Evolutionary conservation across 2,329 filamentous ascomycete genomes (phyloP).

Genomic region (Epichloe scottii): DNA sequence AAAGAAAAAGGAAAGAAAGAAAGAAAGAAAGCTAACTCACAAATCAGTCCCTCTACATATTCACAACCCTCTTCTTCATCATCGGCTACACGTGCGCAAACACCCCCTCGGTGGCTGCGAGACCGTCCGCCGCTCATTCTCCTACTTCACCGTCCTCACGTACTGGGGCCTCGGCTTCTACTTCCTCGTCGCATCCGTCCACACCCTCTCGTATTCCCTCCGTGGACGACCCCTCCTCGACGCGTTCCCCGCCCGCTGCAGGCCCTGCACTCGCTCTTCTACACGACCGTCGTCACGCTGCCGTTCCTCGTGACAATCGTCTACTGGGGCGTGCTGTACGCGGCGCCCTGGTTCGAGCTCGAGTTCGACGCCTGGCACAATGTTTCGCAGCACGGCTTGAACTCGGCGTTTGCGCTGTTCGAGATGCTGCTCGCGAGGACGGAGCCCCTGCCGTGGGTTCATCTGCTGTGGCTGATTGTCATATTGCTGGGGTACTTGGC

Average conservation of each 20-base stretch:
- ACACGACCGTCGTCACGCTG: conserved; percentile 48
- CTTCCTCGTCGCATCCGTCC: conserved; percentile 51
- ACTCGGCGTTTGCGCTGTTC: conserved; percentile 60
- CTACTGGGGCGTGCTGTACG: conserved; percentile 54
- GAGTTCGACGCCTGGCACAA: conserved; percentile 50
- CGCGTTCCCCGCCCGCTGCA: conserved; percentile 49
- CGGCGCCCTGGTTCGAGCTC: conserved; percentile 34
- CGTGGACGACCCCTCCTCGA: conserved; percentile 42
- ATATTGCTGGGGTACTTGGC: conserved; percentile 60
- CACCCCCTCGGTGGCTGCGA: conserved; percentile 28
- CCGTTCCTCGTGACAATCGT: conserved; percentile 60
- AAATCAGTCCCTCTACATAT: conserved; percentile 49
- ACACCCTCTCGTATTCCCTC: conserved; percentile 55
- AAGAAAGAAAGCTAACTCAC: not conserved
- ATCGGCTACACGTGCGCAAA: conserved; percentile 53
- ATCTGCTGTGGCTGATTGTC: conserved; percentile 56
- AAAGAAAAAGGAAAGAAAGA: no score
- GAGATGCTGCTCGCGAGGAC: conserved; percentile 61
- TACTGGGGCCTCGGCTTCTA: conserved; percentile 81
- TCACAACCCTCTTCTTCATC: conserved; percentile 55
- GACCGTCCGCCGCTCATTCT: conserved; percentile 47
- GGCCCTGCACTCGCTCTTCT: conserved; percentile 51
- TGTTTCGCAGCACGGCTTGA: conserved; percentile 63
- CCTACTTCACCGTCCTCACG: conserved; percentile 70
- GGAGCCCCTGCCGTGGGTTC: conserved; percentile 43